Conservation (phyloP, 2,329 filamentous ascomycete genomes). For the Samsoniella hepiali region DNA sequence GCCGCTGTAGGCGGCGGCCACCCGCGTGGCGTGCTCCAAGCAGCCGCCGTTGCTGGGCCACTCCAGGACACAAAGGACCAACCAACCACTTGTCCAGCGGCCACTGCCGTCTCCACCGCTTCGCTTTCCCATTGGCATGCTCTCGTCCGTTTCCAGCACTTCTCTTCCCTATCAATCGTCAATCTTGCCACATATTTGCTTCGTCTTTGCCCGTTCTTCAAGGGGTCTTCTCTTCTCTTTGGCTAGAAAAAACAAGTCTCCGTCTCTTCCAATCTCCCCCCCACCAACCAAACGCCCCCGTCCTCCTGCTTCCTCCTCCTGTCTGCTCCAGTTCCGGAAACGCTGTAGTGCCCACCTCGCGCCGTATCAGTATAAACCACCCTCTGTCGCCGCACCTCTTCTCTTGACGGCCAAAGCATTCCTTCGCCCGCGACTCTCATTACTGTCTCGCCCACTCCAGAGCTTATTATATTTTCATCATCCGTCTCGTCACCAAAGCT, state of each 20-base stretch:
- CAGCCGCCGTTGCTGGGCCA: slow-evolving; percentile 16
- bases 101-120: not conserved
- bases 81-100: not conserved
- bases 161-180: slow-evolving; percentile 2
- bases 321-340: not conserved
- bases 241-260: not conserved
- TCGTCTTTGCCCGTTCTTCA: not conserved
- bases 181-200: not conserved
- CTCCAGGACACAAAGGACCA: not conserved
- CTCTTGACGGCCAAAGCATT: too few species aligned
- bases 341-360: not conserved
- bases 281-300: not conserved
- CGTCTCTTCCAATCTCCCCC: too few species aligned
- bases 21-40: not conserved
- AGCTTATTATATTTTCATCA: too few species aligned
- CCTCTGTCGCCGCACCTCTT: not conserved
- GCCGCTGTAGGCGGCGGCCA: not conserved
- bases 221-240: not conserved
- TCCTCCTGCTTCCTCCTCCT: not conserved
- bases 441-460: too few species aligned
- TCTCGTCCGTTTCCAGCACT: slow-evolving; percentile 16
- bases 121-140: not conserved
- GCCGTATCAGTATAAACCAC: not conserved
- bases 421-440: too few species aligned
- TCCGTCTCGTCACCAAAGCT: too few species aligned